Conservation (phyloP, 176 grass and related monocot genomes). For the Ampelocalamus luodianensis region DNA sequence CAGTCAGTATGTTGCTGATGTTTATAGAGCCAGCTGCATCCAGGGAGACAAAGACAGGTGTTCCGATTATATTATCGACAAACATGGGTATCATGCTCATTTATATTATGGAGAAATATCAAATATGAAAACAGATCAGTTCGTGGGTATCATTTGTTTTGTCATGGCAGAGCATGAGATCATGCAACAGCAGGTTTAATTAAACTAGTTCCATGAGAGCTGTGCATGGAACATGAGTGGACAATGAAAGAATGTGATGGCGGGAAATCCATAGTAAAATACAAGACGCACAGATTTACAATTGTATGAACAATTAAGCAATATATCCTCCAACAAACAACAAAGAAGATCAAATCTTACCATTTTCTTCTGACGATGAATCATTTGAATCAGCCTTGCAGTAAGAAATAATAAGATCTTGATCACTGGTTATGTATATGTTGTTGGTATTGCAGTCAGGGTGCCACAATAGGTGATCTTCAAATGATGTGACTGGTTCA, state of each 20-base stretch:
- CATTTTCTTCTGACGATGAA: constrained; percentile 64
- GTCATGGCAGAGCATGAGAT: not conserved
- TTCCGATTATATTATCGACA: not conserved
- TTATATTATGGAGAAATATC: not conserved
- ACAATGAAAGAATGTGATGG: not conserved
- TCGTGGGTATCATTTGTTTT: not conserved
- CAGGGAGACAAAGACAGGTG: not conserved
- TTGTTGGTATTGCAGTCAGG: constrained; percentile 95
- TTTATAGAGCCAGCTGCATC: constrained; percentile 84
- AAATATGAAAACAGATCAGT: not conserved
- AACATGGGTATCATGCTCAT: not conserved
- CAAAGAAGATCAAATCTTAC: constrained; percentile 32
- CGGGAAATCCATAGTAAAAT: constrained; percentile 5
- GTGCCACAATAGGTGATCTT: constrained; percentile 92
- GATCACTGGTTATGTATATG: constrained; percentile 93
- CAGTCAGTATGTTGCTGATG: constrained; percentile 91
- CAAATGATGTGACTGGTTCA: constrained; percentile 93
- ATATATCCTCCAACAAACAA: not conserved
- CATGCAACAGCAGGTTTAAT: not conserved
- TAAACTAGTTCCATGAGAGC: not conserved
- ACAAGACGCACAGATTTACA: not conserved
- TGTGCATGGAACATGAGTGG: not conserved
- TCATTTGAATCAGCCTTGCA: constrained; percentile 86
- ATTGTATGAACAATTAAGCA: not conserved
- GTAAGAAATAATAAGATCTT: constrained; percentile 94